Base-by-base conservation (phyloP, 331 rosid species). In the Erythrophleum ivorense region DNA sequence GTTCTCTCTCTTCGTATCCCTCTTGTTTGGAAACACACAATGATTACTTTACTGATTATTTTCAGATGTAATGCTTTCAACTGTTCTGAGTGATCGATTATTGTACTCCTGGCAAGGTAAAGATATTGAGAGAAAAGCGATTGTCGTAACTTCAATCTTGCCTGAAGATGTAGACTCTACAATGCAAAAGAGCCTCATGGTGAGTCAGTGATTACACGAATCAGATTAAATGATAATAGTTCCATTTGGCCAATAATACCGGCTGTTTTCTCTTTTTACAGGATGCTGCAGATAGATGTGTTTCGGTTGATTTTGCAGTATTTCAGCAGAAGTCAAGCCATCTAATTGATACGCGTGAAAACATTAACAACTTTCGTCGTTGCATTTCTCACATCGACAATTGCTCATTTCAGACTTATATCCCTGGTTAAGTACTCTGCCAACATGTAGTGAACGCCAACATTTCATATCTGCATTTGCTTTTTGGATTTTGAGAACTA, bases 221-320 rank as follows among this genome's bases (percentile, higher is more conserved):
- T 63, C 67, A 3, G 24, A 6, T n/a, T n/a, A n/a, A n/a, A n/a
- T n/a, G n/a, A n/a, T n/a, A n/a, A 75, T 73, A 13, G 11, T 70
- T 63, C 40, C 52, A 72, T 75, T 62, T 31, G 54, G 71, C 41
- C 11, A 34, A 50, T 49, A 46, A 71, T 46, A 67, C 74, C 13
- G 18, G 57, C 76, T 49, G 21, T 53, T 43, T 71, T 75, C 6
- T 40, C 50, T 71, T 46, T 60, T 66, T 52, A 19, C 83, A 92
- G 97, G 92, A 89, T 72, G 97, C 91, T 9, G 94, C 89, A 6
- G 94, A 86, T 53, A 86, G 71, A 87, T 89, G 92, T 78, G 90
- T 91, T 84, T 87, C 94, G 11, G 92, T 92, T 59, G 90, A 92
- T 81, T 91, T 92, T 84, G 88, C 88, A 43, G 80, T 89, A 60